Percentiles rank a stretch among this genome's conserved stretches.
phyloP scores from a whole-genome alignment of 75 land plant genomes.

The Gnetum montanum region DNA sequence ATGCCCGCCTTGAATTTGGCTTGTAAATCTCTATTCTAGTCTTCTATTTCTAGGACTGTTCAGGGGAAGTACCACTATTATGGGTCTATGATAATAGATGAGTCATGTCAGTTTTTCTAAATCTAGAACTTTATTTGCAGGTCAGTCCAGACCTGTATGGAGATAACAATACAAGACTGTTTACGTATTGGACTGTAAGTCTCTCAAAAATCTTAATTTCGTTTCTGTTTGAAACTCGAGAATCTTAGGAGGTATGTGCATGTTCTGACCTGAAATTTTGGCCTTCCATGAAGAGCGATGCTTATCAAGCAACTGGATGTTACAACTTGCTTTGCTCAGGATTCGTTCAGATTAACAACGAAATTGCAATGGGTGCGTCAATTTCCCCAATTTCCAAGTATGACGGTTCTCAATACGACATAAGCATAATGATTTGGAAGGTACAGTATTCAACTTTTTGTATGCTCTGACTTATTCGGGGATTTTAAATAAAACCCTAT shows the following conservation, averaged over 20 bases:
- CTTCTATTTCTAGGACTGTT: too few relatives aligned
- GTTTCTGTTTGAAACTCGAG: background rate
- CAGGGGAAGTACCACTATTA: too few relatives aligned
- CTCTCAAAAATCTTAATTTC: too few relatives aligned
- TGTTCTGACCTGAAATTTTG: background rate
- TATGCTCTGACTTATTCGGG: too few relatives aligned
- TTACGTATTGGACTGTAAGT: constrained; percentile 93
- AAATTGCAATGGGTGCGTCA: constrained; percentile 74
- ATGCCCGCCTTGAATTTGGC: too few relatives aligned
- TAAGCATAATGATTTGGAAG: constrained; percentile 72
- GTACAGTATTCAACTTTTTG: constrained; percentile 23
- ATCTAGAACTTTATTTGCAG: too few relatives aligned
- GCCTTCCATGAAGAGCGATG: constrained; percentile 46
- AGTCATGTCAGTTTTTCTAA: too few relatives aligned
- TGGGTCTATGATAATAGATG: too few relatives aligned
- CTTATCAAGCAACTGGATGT: constrained; percentile 86
- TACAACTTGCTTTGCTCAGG: constrained; percentile 87
- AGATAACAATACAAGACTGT: constrained; percentile 84
- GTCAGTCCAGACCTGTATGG: constrained; percentile 93
- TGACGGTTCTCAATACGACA: constrained; percentile 55
- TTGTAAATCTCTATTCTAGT: too few relatives aligned
- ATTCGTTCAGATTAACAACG: constrained; percentile 58
- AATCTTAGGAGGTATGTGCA: background rate
- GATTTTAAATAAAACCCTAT: background rate
- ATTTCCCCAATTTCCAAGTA: constrained; percentile 58